A percentile compares a stretch with the other conserved stretches of the same genome.
phyloP scores from a whole-genome alignment of 2,329 filamentous ascomycete species.

The Calycina herbarum region DNA sequence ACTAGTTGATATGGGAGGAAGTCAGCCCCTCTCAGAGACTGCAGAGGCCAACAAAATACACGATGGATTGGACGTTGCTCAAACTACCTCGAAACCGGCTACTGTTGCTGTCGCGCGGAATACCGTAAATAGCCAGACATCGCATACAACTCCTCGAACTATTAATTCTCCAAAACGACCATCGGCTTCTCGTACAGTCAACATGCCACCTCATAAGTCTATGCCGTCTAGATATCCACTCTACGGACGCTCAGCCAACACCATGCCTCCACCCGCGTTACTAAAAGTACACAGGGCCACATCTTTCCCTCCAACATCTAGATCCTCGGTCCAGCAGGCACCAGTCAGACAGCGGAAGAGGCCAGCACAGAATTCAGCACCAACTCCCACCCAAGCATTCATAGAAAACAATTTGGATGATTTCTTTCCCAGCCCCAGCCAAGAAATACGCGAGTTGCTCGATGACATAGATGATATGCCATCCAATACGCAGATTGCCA shows the following conservation, averaged over 20 bases:
- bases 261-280: constrained; percentile 16
- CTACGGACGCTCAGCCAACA: constrained; percentile 22
- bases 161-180: not conserved
- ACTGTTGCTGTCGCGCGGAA: not conserved
- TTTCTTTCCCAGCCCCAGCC: constrained; percentile 56
- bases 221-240: not conserved
- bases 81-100: not conserved
- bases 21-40: constrained; percentile 25
- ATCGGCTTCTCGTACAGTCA: not conserved
- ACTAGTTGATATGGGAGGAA: constrained; percentile 21
- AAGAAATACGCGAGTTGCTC: constrained; percentile 53
- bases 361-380: constrained; percentile 23
- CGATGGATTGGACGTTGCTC: constrained; percentile 2
- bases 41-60: constrained; percentile 17
- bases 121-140: not conserved
- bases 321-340: not conserved
- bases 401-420: constrained; percentile 51
- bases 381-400: constrained; percentile 54
- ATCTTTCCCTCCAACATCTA: not conserved
- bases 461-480: constrained; percentile 41
- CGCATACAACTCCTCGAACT: not conserved
- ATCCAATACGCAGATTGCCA: constrained; percentile 28
- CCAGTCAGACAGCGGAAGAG: not conserved
- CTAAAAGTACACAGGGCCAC: not conserved
- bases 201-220: not conserved